Evolutionary conservation across 257 asterid species (phyloP).

Genomic region (Jacaranda copaia): DNA sequence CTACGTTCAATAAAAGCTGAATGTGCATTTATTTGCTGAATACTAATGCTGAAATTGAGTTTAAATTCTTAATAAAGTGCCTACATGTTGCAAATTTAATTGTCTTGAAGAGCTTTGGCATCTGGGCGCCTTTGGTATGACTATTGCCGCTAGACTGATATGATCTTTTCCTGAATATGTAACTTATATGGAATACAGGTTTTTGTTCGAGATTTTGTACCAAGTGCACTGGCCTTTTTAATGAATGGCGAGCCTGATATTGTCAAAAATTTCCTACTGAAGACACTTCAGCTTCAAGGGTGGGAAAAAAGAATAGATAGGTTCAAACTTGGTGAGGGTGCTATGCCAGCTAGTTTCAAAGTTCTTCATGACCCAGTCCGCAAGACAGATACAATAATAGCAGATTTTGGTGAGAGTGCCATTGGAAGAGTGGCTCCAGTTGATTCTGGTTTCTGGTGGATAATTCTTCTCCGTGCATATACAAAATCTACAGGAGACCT

Average conservation of each 20-base stretch:
- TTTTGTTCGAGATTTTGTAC: slow-evolving; percentile 82
- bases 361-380: slow-evolving; percentile 77
- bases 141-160: too few species aligned
- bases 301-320: slow-evolving; percentile 77
- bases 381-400: slow-evolving; percentile 65
- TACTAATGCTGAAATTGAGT: not conserved
- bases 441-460: slow-evolving; percentile 95
- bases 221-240: slow-evolving; percentile 77
- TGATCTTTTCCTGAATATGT: too few species aligned
- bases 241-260: slow-evolving; percentile 85
- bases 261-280: slow-evolving; percentile 72
- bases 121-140: too few species aligned
- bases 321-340: slow-evolving; percentile 86
- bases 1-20: not conserved
- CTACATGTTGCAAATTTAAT: too few species aligned
- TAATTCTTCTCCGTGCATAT: slow-evolving; percentile 82
- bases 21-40: not conserved
- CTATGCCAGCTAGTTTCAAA: slow-evolving; percentile 83
- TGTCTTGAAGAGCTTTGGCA: too few species aligned
- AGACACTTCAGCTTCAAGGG: slow-evolving; percentile 83
- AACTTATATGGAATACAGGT: slow-evolving; percentile 48
- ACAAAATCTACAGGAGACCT: slow-evolving; percentile 78
- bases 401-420: slow-evolving; percentile 88
- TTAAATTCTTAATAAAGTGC: too few species aligned
- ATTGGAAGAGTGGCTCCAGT: slow-evolving; percentile 89